Percentiles rank a stretch among this genome's conserved stretches.
Conservation (phyloP, 257 asterid species). For the Nicotiana paniculata region DNA sequence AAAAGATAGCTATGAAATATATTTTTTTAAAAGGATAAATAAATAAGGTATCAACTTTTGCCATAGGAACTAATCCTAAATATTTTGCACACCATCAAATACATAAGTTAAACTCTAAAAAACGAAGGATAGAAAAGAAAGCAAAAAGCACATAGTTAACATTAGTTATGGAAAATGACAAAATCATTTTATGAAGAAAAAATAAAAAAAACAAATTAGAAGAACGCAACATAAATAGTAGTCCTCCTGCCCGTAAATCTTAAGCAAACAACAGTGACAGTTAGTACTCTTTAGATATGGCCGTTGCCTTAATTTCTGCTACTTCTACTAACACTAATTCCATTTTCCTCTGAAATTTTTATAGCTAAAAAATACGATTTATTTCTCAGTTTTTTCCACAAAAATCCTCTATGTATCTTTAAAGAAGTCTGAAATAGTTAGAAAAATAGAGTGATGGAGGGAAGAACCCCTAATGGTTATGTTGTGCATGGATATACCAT, state of each 20-base stretch:
- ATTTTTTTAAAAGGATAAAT: no score
- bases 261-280: neutral
- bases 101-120: neutral
- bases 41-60: no score
- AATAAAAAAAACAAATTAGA: neutral
- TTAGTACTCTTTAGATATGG: neutral
- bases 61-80: no score
- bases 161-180: neutral
- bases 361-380: no score
- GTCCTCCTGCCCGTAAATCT: neutral
- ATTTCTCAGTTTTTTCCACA: no score
- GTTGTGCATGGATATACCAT: no score
- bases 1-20: no score
- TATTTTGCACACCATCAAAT: no score
- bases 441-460: constrained; percentile 8
- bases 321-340: neutral
- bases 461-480: neutral
- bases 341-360: neutral
- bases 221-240: neutral
- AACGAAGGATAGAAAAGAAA: neutral
- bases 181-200: neutral
- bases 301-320: neutral
- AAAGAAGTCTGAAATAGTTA: constrained; percentile 1
- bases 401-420: neutral
- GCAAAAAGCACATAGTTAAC: neutral